These are phyloP conservation scores for Gomphus bonarii DNA, from an alignment of 1,284 basidiomycete species.

Conservation along the genomic window DNA sequence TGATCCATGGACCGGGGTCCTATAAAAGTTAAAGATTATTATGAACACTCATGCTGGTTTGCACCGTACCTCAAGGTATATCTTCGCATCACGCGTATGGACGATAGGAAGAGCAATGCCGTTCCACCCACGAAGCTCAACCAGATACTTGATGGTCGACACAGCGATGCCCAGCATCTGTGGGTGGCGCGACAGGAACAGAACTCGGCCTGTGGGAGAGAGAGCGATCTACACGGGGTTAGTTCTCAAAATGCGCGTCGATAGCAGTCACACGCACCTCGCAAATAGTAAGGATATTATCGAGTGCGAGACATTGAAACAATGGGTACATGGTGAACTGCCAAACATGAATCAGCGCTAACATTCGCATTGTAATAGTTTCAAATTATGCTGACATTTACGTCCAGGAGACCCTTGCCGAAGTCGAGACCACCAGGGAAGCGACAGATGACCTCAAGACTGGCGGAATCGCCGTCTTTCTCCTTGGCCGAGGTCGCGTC, in stretches of 20 bases:
- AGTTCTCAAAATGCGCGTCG: neutral
- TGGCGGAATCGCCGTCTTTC: slow-evolving; percentile 49
- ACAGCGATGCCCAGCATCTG: slow-evolving; percentile 89
- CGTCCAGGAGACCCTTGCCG: slow-evolving; percentile 72
- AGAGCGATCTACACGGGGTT: slow-evolving; percentile 60
- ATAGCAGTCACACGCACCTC: slow-evolving; percentile 44
- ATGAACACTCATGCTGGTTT: neutral
- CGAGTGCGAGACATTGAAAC: slow-evolving; percentile 89
- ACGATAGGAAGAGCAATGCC: slow-evolving; percentile 80
- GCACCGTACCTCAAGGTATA: slow-evolving; percentile 64
- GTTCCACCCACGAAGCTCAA: slow-evolving; percentile 90
- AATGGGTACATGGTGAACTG: slow-evolving; percentile 92
- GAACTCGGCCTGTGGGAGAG: slow-evolving; percentile 82
- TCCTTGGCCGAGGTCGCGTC: slow-evolving; percentile 50
- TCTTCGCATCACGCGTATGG: slow-evolving; percentile 83
- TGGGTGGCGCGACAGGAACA: slow-evolving; percentile 87
- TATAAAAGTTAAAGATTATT: slow-evolving; percentile 20
- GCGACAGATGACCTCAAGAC: slow-evolving; percentile 72
- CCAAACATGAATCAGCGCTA: neutral
- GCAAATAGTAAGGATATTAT: slow-evolving; percentile 88
- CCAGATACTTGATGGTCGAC: slow-evolving; percentile 82
- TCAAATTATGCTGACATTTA: slow-evolving; percentile 36
- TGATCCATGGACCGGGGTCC: slow-evolving; percentile 77
- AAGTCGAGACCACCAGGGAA: slow-evolving; percentile 82
- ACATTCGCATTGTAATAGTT: neutral